These are phyloP conservation scores for Nicotiana undulata DNA, from an alignment of 257 asterid genomes.

Conservation along the genomic window DNA sequence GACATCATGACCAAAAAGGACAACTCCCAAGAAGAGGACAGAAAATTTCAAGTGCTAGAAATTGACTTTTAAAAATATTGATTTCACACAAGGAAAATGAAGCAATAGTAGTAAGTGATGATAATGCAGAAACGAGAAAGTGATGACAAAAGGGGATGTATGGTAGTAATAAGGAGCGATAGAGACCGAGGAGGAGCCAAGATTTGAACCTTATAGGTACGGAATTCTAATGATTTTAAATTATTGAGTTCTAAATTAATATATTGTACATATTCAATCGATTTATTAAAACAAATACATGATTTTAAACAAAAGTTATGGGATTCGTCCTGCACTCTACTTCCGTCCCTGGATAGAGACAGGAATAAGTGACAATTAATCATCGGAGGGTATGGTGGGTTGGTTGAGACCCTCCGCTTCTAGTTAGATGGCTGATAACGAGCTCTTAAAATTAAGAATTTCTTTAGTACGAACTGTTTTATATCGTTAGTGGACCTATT, in stretches of 20 bases:
- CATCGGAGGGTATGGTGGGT: background rate
- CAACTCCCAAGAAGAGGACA: background rate
- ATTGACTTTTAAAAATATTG: background rate
- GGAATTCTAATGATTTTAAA: too few species aligned
- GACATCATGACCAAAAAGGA: background rate
- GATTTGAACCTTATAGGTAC: too few species aligned
- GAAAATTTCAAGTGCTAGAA: background rate
- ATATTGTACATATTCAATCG: too few species aligned
- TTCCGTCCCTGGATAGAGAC: background rate
- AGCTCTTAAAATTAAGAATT: background rate
- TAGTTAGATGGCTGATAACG: fast-evolving
- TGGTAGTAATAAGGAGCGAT: background rate
- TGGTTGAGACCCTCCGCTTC: fast-evolving
- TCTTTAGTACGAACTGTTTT: background rate
- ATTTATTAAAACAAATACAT: too few species aligned
- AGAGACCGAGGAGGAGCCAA: background rate
- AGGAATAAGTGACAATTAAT: background rate
- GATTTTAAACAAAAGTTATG: too few species aligned
- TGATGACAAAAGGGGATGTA: background rate
- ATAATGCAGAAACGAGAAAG: background rate
- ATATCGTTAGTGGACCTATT: background rate
- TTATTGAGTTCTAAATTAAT: too few species aligned
- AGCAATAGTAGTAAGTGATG: background rate
- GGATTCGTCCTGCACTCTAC: too few species aligned
- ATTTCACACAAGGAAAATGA: background rate